These are phyloP conservation scores for Cladophialophora chaetospira DNA, from an alignment of 2,329 filamentous ascomycete genomes.

Conservation along the genomic window DNA sequence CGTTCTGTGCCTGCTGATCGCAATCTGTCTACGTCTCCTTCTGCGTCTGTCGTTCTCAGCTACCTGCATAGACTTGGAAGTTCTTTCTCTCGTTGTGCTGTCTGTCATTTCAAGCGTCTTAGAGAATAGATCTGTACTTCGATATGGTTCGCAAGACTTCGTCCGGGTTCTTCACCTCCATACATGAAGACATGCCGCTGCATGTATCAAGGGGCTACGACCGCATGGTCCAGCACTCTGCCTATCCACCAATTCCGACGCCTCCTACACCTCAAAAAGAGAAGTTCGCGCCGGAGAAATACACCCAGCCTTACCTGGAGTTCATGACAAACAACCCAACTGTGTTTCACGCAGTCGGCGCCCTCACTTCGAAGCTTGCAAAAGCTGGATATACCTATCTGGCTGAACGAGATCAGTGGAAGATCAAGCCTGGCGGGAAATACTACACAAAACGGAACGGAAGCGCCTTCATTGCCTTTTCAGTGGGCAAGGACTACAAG, in stretches of 20 bases:
- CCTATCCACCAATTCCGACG: conserved; percentile 18
- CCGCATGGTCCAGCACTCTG: conserved; percentile 22
- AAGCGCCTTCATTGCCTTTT: conserved; percentile 81
- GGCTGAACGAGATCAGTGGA: conserved; percentile 79
- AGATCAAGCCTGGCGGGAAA: conserved; percentile 77
- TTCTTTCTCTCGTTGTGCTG: neutral
- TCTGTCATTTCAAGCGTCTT: neutral
- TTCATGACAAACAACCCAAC: conserved; percentile 91
- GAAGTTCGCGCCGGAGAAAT: conserved; percentile 55
- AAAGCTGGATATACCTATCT: conserved; percentile 74
- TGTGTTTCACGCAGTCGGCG: conserved; percentile 83
- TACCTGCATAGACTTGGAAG: too few species aligned
- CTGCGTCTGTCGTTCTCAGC: too few species aligned
- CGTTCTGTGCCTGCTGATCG: conserved; percentile 1
- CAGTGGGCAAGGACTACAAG: conserved; percentile 76
- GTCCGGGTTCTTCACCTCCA: conserved; percentile 32
- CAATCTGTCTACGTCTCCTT: neutral
- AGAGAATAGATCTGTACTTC: neutral
- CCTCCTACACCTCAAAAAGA: conserved; percentile 20
- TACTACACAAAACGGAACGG: conserved; percentile 88
- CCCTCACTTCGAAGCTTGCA: conserved; percentile 72
- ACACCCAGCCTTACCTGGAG: conserved; percentile 80
- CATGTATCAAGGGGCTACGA: conserved; percentile 32
- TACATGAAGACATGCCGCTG: conserved; percentile 31
- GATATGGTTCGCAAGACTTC: conserved; percentile 36